A percentile compares a stretch with the other conserved stretches of the same genome.
These are phyloP conservation scores for Zymoseptoria crescenta DNA, from an alignment of 2,329 filamentous ascomycete genomes.

Conservation along the genomic window DNA sequence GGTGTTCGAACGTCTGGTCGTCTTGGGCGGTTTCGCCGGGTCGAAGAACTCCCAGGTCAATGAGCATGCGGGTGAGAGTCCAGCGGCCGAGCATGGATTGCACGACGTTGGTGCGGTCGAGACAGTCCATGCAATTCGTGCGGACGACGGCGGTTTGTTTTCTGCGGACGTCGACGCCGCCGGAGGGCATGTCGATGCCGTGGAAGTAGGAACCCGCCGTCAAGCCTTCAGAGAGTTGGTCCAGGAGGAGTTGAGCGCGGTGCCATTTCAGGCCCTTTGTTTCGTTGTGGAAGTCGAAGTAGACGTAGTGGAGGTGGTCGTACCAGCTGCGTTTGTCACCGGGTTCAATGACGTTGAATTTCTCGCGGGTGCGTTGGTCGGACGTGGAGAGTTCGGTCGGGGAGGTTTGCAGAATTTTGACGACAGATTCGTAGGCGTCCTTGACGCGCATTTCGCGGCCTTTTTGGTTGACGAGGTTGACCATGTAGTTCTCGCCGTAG, in stretches of 20 bases:
- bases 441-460: constrained; percentile 86
- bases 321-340: constrained; percentile 53
- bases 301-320: constrained; percentile 88
- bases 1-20: constrained; percentile 72
- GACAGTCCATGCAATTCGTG: constrained; percentile 98
- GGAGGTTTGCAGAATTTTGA: constrained; percentile 64
- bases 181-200: constrained; percentile 75
- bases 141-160: constrained; percentile 85
- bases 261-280: constrained; percentile 94
- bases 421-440: constrained; percentile 85
- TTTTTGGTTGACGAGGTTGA: constrained; percentile 95
- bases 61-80: constrained; percentile 80
- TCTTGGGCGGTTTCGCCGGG: constrained; percentile 71
- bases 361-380: constrained; percentile 61
- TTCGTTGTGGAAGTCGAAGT: constrained; percentile 98
- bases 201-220: constrained; percentile 84
- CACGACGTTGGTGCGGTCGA: constrained; percentile 95
- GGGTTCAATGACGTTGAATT: constrained; percentile 70
- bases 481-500: constrained; percentile 94
- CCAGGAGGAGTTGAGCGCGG: constrained; percentile 76
- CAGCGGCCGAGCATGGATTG: constrained; percentile 93
- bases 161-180: constrained; percentile 69
- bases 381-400: constrained; percentile 58
- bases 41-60: constrained; percentile 70
- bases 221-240: constrained; percentile 70